Base-by-base conservation (phyloP, 1,139 yeast genomes). In the Geotrichum candidum region DNA sequence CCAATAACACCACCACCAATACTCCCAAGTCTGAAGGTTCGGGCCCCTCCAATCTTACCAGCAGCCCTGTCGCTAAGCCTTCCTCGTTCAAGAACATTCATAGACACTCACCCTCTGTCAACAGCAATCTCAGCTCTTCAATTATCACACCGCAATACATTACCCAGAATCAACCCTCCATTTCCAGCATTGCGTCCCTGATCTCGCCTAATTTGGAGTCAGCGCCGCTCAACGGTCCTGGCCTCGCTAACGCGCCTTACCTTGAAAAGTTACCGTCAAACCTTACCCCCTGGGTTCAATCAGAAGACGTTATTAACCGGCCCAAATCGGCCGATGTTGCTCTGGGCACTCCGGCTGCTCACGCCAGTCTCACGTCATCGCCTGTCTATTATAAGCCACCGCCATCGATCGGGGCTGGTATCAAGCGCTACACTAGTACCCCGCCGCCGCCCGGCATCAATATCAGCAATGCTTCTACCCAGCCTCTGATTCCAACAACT, bases 371-470 rank as follows among this genome's bases (percentile, higher is more conserved):
- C n/a, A 11, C 45, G 5, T 35, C 45, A n/a, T 35, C 45, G 10
- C 45, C 45, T 11, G 15, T 10, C 45, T 35, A 35, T 10, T 54
- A 27, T 51, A 54, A 54, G 51, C 56, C 56, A 35, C 56, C 56
- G 7, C 56, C 56, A 7, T 29, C 56, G 13, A 48, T 54, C 18
- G 27, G 15, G 22, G 18, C 45, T 13, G 56, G 56, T 9, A 56
- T 56, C 33, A 58, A 48, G 31, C 33, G 60, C 18, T 58, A 58
- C 51, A 58, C 61, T 5, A 58, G 61, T 52, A 58, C 61, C 5
- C 61, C 61, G 15, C 61, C 61, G n/a, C 61, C 61, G 5, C 61
- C 61, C 13, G 61, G 61, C 15, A 58, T 58, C 29, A 58, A 58
- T 25, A 58, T 58, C 25, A 48, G 58, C 23, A 56, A 52, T 10